Evolutionary conservation across 2,329 filamentous ascomycete genomes (phyloP).

Genomic region (Clonostachys byssicola): DNA sequence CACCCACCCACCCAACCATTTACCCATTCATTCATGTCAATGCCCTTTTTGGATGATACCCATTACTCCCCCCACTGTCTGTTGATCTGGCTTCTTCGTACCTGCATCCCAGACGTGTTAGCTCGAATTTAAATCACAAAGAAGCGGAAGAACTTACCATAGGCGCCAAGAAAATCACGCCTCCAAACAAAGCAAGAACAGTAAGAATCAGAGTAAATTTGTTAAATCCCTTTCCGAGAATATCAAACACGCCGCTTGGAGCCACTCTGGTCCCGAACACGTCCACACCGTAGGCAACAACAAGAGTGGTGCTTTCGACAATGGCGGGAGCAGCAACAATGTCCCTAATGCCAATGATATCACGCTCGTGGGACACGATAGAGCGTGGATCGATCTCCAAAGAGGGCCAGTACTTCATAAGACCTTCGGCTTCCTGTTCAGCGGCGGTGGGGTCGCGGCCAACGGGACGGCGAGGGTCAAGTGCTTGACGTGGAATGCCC

Average conservation of each 20-base stretch:
- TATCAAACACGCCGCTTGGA: slow-evolving; percentile 89
- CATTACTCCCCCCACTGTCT: slow-evolving; percentile 45
- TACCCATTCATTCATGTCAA: slow-evolving; percentile 9
- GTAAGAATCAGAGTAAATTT: slow-evolving; percentile 82
- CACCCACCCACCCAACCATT: neutral
- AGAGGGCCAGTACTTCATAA: slow-evolving; percentile 69
- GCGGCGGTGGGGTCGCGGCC: slow-evolving; percentile 76
- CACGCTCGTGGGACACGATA: slow-evolving; percentile 75
- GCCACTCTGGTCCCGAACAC: slow-evolving; percentile 81
- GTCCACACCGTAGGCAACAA: slow-evolving; percentile 86
- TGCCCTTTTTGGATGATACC: neutral
- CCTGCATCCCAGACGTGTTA: slow-evolving; percentile 25
- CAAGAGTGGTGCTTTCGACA: slow-evolving; percentile 86
- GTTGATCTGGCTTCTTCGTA: slow-evolving; percentile 66
- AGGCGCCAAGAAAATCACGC: slow-evolving; percentile 75
- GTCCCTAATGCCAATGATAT: slow-evolving; percentile 70
- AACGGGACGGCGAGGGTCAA: slow-evolving; percentile 84
- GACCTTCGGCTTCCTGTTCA: slow-evolving; percentile 75
- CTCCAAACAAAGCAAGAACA: slow-evolving; percentile 72
- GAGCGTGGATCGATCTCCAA: slow-evolving; percentile 82
- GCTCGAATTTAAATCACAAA: neutral
- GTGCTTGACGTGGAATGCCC: slow-evolving; percentile 70
- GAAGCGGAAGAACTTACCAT: slow-evolving; percentile 60
- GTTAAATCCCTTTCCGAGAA: slow-evolving; percentile 90
- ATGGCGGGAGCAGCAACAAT: slow-evolving; percentile 74